Evolutionary conservation across 2,329 filamentous ascomycete genomes (phyloP).

Genomic region (Davidsoniella virescens): DNA sequence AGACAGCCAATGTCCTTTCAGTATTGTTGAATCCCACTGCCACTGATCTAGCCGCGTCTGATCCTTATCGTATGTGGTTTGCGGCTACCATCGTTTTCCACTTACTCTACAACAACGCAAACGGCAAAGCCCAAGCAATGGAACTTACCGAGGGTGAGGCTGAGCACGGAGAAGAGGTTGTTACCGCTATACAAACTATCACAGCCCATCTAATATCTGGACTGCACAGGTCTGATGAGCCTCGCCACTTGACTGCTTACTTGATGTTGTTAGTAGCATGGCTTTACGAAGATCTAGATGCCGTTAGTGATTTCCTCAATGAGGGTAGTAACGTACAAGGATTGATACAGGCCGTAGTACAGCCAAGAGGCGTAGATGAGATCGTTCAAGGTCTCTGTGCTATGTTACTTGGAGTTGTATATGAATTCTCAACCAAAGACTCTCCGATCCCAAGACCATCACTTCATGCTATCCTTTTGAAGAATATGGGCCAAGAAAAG

Average conservation of each 20-base stretch:
- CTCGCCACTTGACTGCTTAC: conserved; percentile 67
- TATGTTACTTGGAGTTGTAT: conserved; percentile 71
- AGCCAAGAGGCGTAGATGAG: conserved; percentile 41
- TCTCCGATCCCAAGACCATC: conserved; percentile 73
- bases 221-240: conserved; percentile 59
- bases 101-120: conserved; percentile 61
- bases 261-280: conserved; percentile 77
- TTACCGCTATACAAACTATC: conserved; percentile 82
- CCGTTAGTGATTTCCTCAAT: conserved; percentile 79
- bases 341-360: conserved; percentile 55
- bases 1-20: conserved; percentile 76
- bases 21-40: conserved; percentile 57
- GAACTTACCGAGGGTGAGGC: conserved; percentile 78
- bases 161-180: conserved; percentile 78
- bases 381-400: conserved; percentile 71
- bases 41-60: conserved; percentile 39
- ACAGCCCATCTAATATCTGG: conserved; percentile 72
- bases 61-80: conserved; percentile 84
- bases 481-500: conserved; percentile 66
- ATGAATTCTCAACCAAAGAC: conserved; percentile 96
- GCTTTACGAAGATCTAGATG: conserved; percentile 83
- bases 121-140: conserved; percentile 67
- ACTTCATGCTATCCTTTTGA: conserved; percentile 60
- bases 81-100: conserved; percentile 77
- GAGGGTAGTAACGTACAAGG: conserved; percentile 89